Base-by-base conservation (phyloP, 805 yeast species). In the Candida ortonii region DNA sequence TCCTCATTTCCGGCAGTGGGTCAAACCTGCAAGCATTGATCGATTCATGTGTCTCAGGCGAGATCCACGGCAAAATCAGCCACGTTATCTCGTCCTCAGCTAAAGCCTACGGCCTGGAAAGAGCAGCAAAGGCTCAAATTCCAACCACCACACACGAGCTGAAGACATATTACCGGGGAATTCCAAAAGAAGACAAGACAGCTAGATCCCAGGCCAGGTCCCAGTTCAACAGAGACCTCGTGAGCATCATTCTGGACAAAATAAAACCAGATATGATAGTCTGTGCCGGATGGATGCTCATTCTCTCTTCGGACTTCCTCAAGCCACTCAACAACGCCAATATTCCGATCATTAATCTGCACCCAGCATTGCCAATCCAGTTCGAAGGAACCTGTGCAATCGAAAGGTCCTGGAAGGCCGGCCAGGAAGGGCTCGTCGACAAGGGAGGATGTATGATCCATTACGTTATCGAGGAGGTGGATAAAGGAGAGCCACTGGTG, bases 231-330 rank as follows among this genome's bases (percentile, higher is more conserved):
- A 55, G 61, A 26, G 96, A 93, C 44, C 69, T 93, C 27, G 90
- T 95, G 7, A 64, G 73, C 30, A 52, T 81, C 16, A 76, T 93
- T 15, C 57, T 85, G 16, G 43, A 50, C 2, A 70, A 76, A 34
- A 47, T 58, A 20, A 70, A 71, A 46, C 97, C 97, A 4, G 85
- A 84, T 47, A 68, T 93, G 44, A 79, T 93, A 25, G 97, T 93
- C 5, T 93, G 98, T 64, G 98, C 98, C 4, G 98, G 98, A 2
- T 93, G 98, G 98, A 81, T 93, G 89, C 72, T 93, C 33, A 93
- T 93, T 39, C 68, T 93, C 40, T 84, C 96, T 1, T 79, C 86
- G 3, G 68, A 76, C 14, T 88, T 87, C 47, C 67, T 93, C 41
- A 62, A 66, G 24, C 88, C 89, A 3, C 60, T 89, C 21, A 75